These are phyloP conservation scores for Melastoma malabathricum DNA, from an alignment of 345 rosid genomes.

Conservation along the genomic window DNA sequence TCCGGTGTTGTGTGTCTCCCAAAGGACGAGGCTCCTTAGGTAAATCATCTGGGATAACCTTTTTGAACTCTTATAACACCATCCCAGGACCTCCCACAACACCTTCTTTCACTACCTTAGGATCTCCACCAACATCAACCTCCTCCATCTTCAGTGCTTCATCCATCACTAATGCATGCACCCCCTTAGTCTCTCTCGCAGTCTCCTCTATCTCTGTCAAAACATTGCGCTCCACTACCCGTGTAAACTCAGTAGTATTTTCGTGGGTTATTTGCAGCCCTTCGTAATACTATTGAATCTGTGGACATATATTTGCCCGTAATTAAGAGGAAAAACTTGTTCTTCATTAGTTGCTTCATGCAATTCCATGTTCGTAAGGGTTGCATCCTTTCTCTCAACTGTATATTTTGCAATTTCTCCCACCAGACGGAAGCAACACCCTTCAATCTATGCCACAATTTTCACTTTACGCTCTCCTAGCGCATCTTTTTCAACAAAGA, in stretches of 20 bases:
- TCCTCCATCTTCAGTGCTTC: too few relatives aligned
- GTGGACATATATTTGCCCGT: neutral
- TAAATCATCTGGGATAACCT: too few relatives aligned
- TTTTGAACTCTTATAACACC: too few relatives aligned
- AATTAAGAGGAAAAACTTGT: neutral
- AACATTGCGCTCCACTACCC: too few relatives aligned
- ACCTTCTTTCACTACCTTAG: too few relatives aligned
- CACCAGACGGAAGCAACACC: slow-evolving; percentile 6
- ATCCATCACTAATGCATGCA: too few relatives aligned
- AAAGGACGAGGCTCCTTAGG: too few relatives aligned
- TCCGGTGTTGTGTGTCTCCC: too few relatives aligned
- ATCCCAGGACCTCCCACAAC: too few relatives aligned
- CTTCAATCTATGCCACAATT: neutral
- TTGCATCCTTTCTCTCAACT: neutral
- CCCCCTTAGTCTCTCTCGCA: too few relatives aligned
- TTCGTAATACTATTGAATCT: neutral
- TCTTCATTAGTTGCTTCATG: neutral
- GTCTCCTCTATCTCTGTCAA: neutral
- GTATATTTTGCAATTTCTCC: neutral
- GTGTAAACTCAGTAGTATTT: neutral
- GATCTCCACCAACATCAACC: too few relatives aligned
- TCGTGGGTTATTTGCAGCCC: neutral
- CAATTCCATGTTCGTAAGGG: neutral
- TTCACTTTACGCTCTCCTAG: neutral
- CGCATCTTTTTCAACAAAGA: neutral